phyloP scores from a whole-genome alignment of 2,329 filamentous ascomycete genomes.

The Ophiostoma piceae region DNA sequence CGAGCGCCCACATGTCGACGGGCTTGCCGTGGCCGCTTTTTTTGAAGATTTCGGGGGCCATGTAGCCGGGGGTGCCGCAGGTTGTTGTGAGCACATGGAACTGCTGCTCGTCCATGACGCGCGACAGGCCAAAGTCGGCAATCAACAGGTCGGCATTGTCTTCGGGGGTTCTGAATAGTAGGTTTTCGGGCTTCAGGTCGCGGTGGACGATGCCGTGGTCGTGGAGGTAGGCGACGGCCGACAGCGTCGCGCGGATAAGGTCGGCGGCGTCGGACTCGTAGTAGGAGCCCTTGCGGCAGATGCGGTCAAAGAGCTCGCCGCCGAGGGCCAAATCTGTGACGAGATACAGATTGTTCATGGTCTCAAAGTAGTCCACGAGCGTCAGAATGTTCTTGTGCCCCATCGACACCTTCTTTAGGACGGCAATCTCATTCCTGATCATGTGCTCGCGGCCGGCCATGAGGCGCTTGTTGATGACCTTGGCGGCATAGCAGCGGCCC shows the following conservation, averaged over 20 bases:
- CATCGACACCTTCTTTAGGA: slow-evolving; percentile 97
- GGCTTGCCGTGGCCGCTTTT: slow-evolving; percentile 97
- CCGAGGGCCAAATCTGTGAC: slow-evolving; percentile 95
- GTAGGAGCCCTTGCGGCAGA: slow-evolving; percentile 97
- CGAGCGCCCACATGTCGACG: slow-evolving; percentile 96
- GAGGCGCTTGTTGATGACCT: slow-evolving; percentile 97
- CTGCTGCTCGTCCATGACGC: slow-evolving; percentile 98
- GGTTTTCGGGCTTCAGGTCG: slow-evolving; percentile 94
- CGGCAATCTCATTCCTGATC: slow-evolving; percentile 97
- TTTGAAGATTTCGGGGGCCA: slow-evolving; percentile 99
- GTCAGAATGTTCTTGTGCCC: slow-evolving; percentile 97
- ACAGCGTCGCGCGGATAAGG: slow-evolving; percentile 88
- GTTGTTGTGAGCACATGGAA: slow-evolving; percentile 97
- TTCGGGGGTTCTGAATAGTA: slow-evolving; percentile 93
- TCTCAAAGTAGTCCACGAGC: slow-evolving; percentile 98
- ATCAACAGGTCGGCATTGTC: slow-evolving; percentile 96
- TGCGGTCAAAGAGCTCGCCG: slow-evolving; percentile 95
- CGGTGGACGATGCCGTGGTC: slow-evolving; percentile 98
- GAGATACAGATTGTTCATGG: slow-evolving; percentile 98
- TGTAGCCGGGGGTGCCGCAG: slow-evolving; percentile 95
- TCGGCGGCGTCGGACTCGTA: slow-evolving; percentile 96
- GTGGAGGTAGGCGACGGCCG: slow-evolving; percentile 96
- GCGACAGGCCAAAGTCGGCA: slow-evolving; percentile 89
- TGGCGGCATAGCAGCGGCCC: slow-evolving; percentile 94
- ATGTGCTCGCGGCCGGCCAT: slow-evolving; percentile 98